Evolutionary conservation across 441 rosid genomes (phyloP).

Genomic region (Macaranga tanarius): DNA sequence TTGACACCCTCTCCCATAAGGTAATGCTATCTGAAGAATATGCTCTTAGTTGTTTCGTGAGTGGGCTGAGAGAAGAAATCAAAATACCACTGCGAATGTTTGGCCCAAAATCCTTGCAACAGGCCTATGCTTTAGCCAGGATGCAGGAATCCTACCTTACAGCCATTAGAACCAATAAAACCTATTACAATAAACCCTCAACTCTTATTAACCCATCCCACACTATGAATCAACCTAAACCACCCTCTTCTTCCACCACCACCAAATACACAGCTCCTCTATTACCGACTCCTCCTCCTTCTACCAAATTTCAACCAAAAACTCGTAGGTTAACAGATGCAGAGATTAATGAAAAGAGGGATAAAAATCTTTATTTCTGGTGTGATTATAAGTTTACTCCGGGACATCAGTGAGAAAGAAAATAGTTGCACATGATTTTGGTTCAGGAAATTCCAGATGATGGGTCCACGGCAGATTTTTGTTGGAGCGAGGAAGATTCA

Average conservation of each 20-base stretch:
- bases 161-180: not conserved
- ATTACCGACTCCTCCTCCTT: too few species aligned
- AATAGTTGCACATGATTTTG: not conserved
- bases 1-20: not conserved
- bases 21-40: not conserved
- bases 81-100: not conserved
- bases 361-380: too few species aligned
- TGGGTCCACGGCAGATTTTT: not conserved
- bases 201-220: not conserved
- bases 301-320: too few species aligned
- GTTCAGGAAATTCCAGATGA: not conserved
- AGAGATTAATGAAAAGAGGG: not conserved
- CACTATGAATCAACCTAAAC: not conserved
- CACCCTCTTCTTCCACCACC: too few species aligned
- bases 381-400: not conserved
- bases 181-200: too few species aligned
- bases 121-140: not conserved
- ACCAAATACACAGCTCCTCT: too few species aligned
- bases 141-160: not conserved
- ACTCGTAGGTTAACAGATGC: not conserved
- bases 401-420: not conserved
- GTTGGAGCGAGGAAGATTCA: not conserved
- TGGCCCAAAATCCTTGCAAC: not conserved
- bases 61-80: not conserved
- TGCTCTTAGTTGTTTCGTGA: not conserved